Percentiles rank a stretch among this genome's conserved stretches.
Evolutionary conservation across 257 asterid species (phyloP).

Genomic region (Solanum pinnatisectum): DNA sequence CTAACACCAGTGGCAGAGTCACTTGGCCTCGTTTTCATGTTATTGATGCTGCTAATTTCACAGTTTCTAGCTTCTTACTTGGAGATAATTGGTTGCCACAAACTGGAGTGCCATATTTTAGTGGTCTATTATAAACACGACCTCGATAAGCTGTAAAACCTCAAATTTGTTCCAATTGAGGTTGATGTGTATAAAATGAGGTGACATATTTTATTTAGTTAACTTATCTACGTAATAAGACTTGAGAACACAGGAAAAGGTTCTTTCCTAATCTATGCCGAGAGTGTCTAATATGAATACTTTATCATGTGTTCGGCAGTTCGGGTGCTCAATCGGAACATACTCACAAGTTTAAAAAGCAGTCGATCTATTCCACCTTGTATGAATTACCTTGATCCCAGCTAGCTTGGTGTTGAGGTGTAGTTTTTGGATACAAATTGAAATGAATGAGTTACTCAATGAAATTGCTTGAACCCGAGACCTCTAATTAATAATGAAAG

Average conservation of each 20-base stretch:
- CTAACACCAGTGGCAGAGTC: conserved; percentile 1
- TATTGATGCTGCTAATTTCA: conserved; percentile 7
- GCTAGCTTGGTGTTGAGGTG: neutral
- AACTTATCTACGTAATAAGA: neutral
- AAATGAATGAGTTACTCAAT: neutral
- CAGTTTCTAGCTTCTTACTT: neutral
- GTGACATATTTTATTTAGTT: neutral
- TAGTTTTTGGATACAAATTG: neutral
- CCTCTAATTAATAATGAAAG: neutral
- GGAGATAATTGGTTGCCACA: conserved; percentile 10
- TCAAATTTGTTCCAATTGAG: neutral
- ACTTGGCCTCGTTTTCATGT: conserved; percentile 1
- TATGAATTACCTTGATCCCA: neutral
- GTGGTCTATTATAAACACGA: neutral
- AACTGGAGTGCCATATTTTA: conserved; percentile 3
- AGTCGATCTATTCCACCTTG: neutral
- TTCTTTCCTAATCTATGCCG: neutral
- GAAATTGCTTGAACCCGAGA: neutral
- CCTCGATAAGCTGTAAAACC: neutral
- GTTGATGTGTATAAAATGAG: neutral
- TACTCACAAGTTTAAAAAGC: neutral
- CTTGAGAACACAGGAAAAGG: neutral
- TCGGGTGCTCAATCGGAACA: neutral
- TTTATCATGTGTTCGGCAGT: neutral
- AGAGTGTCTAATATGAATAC: neutral